Percentiles rank a stretch among this genome's conserved stretches.
phyloP scores from a whole-genome alignment of 441 rosid species.

The Pelargonium hybrid region DNA sequence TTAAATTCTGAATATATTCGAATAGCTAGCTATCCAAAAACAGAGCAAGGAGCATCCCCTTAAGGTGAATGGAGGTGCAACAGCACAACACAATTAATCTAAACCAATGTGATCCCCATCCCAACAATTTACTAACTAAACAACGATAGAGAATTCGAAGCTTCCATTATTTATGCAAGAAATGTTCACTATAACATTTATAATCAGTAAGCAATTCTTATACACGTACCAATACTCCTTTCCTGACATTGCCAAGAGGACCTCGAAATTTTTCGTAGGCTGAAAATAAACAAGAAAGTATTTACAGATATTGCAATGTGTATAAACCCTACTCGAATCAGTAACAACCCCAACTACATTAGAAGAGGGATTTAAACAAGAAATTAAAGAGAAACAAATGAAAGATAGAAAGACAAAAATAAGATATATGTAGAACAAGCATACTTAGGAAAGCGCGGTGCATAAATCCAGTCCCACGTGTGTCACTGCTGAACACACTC shows the following conservation, averaged over 20 bases:
- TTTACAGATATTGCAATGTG: conserved; percentile 2
- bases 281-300: conserved; percentile 24
- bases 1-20: neutral
- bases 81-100: neutral
- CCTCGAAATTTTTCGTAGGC: conserved; percentile 79
- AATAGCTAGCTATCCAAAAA: neutral
- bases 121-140: neutral
- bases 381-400: neutral
- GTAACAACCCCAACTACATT: neutral
- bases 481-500: conserved; percentile 93
- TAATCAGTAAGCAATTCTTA: neutral
- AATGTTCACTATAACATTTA: neutral
- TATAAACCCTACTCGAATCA: conserved; percentile 6
- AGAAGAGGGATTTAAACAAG: neutral
- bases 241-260: conserved; percentile 84
- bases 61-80: neutral
- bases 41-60: neutral
- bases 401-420: neutral
- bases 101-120: neutral
- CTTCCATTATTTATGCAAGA: neutral
- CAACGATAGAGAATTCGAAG: neutral
- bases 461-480: conserved; percentile 97
- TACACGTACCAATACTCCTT: conserved; percentile 85
- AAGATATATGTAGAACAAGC: conserved; percentile 17
- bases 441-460: conserved; percentile 91